Evolutionary conservation across 2,329 filamentous ascomycete species (phyloP), one percentile per base, ranked within the genome.

Genomic region (Lojkania enalia): DNA sequence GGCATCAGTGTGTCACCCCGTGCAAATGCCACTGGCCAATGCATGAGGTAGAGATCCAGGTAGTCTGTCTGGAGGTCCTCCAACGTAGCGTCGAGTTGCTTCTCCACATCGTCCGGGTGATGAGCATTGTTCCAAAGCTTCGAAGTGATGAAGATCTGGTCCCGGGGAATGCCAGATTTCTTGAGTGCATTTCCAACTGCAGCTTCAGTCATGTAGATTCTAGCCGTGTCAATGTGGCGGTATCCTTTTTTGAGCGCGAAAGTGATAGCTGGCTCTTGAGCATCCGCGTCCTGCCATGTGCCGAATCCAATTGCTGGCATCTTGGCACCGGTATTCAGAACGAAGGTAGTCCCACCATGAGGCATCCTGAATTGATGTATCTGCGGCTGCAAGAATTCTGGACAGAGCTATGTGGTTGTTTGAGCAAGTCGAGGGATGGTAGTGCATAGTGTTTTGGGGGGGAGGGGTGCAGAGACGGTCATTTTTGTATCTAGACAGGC

Each of bases 111-210:
- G 21, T 64, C 58, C 1, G 63, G 79, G 62, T 91, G 86, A 76
- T 95, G 88, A 79, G 89, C 91, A 61, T 85, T 85, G 76, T 91
- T 90, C 90, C 90, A 95, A 42, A 95, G 83, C 78, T 95, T 95
- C 69, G 86, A 90, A 48, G 91, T 66, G 19, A 67, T 51, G 49
- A 66, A 66, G 31, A 67, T 52, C 20, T 66, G 42, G 2, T 54
- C 87, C 21, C 63, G 61, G 20, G 61, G 55, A 19, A 68, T 44
- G 15, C 63, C 64, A 2, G 58, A 60, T 23, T 65, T 62, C 35
- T 63, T 58, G 32, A 67, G 63, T 5, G 60, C 51, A 5, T 47
- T 39, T 15, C 44, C 51, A 12, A 49, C 42, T 9, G 43, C 51
- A 3, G 19, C n/a, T 20, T 54, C 42, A 7, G 51, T 54, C 19